Conservation (phyloP, 495 filamentous ascomycete genomes). For the Penicillium ochrochloron region DNA sequence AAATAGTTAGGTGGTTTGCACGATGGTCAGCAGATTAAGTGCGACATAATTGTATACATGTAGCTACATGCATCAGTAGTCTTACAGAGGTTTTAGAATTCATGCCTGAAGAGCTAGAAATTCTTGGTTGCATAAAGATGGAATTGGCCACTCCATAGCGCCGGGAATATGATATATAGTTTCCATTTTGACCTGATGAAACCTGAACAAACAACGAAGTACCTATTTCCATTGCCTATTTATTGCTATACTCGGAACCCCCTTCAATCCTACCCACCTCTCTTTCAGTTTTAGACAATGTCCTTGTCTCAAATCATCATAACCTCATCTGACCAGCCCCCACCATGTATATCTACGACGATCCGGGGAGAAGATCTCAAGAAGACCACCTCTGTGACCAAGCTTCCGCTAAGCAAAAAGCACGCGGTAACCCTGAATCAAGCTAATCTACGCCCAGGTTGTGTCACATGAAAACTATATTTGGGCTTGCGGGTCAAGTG, state of each 20-base stretch:
- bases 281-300: background rate
- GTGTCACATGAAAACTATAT: background rate
- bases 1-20: background rate
- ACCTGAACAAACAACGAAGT: no score
- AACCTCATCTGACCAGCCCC: conserved; percentile 13
- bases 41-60: background rate
- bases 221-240: no score
- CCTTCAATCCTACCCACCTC: background rate
- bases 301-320: conserved; percentile 6
- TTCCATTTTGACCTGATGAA: no score
- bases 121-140: no score
- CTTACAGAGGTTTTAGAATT: no score
- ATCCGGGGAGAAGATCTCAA: no score
- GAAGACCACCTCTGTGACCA: conserved; percentile 16
- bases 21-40: background rate
- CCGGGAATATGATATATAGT: no score
- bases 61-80: no score
- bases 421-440: background rate
- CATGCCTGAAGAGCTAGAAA: no score
- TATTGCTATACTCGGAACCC: no score
- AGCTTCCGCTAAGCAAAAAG: conserved; percentile 21
- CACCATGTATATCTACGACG: background rate
- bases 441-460: background rate
- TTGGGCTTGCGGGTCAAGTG: background rate
- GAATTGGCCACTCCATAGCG: no score